Evolutionary conservation across 768 basidiomycete species (phyloP).

Genomic region (Tulasnella sp.): DNA sequence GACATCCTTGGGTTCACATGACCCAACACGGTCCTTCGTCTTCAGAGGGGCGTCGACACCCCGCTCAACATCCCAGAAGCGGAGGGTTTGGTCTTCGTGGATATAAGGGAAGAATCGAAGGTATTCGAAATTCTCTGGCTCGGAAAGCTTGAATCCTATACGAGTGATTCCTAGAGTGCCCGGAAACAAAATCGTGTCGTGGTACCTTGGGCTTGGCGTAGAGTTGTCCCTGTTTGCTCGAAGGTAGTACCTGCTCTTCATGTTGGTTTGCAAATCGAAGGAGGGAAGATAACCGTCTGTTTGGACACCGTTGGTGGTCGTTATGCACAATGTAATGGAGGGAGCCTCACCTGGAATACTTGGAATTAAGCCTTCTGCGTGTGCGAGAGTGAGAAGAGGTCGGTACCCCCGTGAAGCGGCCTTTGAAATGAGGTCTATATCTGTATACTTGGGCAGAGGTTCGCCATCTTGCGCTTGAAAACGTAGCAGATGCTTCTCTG

Average conservation of each 20-base stretch:
- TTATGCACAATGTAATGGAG: background rate
- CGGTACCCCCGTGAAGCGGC: background rate
- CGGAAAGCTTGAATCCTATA: background rate
- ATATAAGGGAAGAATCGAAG: background rate
- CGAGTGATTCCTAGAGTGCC: background rate
- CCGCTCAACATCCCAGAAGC: background rate
- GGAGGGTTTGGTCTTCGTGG: background rate
- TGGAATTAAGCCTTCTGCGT: background rate
- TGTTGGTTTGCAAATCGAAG: background rate
- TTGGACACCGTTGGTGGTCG: background rate
- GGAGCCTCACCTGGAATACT: background rate
- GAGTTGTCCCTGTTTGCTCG: background rate
- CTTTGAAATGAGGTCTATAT: background rate
- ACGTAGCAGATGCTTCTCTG: background rate
- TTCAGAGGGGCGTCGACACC: background rate
- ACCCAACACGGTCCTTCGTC: background rate
- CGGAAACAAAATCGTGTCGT: background rate
- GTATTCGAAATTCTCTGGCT: background rate
- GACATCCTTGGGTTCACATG: background rate
- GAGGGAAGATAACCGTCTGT: background rate
- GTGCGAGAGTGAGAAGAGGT: background rate
- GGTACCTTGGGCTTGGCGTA: background rate
- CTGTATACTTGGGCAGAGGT: background rate
- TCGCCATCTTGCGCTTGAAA: background rate
- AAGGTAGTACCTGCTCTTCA: background rate